Percentiles rank a stretch among this genome's conserved stretches.
phyloP scores from a whole-genome alignment of 192 early-diverging fungal genomes.

The Rhizophagus clarus region DNA sequence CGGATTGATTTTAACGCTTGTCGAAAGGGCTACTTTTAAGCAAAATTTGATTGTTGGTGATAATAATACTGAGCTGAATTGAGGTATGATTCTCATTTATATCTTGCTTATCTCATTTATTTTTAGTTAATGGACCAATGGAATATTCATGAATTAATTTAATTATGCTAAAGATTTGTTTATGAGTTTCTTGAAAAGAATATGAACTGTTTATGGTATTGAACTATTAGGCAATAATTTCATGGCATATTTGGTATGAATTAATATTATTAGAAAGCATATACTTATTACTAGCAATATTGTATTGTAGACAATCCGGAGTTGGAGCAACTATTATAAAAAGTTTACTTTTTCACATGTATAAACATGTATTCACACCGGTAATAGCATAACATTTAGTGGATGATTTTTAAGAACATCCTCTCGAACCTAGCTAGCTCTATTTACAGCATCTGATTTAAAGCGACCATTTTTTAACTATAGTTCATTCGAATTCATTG shows the following conservation, averaged over 20 bases:
- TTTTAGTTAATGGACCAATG: too few species aligned
- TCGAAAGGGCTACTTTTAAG: neutral
- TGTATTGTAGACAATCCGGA: neutral
- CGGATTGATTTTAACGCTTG: neutral
- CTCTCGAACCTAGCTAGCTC: too few species aligned
- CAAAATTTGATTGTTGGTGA: neutral
- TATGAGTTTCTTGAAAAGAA: slow-evolving; percentile 1
- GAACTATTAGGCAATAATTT: neutral
- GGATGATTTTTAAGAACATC: too few species aligned
- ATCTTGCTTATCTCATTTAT: neutral
- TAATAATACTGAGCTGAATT: neutral
- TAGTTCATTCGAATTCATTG: too few species aligned
- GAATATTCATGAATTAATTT: neutral
- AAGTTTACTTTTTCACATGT: too few species aligned
- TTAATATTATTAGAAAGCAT: neutral
- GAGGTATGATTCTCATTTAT: neutral
- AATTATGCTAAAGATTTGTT: neutral
- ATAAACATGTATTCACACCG: too few species aligned
- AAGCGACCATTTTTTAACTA: too few species aligned
- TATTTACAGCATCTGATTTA: too few species aligned
- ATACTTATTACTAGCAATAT: too few species aligned
- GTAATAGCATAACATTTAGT: too few species aligned
- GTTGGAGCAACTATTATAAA: neutral
- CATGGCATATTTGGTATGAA: neutral
- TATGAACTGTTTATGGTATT: neutral